These are phyloP conservation scores for Phytophthora idaei DNA, from an alignment of 352 stramenopile species.

Conservation along the genomic window DNA sequence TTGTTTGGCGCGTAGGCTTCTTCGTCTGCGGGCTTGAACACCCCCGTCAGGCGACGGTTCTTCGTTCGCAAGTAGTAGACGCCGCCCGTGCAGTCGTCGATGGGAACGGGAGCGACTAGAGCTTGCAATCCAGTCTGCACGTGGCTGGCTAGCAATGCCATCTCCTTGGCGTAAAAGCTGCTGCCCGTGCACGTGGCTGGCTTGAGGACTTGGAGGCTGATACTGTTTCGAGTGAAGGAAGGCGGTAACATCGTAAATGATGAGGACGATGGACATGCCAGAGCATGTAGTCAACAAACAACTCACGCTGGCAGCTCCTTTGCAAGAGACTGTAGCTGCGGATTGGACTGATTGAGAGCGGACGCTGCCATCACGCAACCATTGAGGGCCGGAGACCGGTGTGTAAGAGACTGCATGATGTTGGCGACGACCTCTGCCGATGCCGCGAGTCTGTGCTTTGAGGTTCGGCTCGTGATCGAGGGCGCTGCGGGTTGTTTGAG, in stretches of 20 bases:
- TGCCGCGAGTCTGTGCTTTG: conserved; percentile 7
- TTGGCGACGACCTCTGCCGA: conserved; percentile 21
- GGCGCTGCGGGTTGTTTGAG: conserved; percentile 3
- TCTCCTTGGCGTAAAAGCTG: conserved; percentile 24
- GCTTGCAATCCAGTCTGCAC: conserved; percentile 42
- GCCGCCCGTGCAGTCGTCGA: conserved; percentile 68
- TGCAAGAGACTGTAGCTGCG: background rate
- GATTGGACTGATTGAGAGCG: conserved; percentile 25
- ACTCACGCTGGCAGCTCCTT: conserved; percentile 25
- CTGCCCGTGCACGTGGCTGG: conserved; percentile 18
- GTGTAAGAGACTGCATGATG: conserved; percentile 26
- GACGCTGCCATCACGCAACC: conserved; percentile 9
- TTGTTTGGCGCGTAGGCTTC: conserved; percentile 69
- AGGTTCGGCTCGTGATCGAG: conserved; percentile 15
- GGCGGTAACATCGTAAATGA: conserved; percentile 13
- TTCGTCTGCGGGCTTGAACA: conserved; percentile 77
- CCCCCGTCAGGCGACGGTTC: conserved; percentile 45
- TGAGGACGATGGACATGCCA: conserved; percentile 2
- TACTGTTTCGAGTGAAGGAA: conserved; percentile 11
- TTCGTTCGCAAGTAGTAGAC: conserved; percentile 67
- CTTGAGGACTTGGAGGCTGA: conserved; percentile 34
- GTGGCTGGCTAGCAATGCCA: conserved; percentile 33
- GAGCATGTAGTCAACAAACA: background rate
- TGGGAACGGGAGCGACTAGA: conserved; percentile 42
- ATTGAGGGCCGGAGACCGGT: conserved; percentile 15